A percentile compares a stretch with the other conserved stretches of the same genome.
Conservation (phyloP, 352 stramenopile genomes). For the Pythium dissimile region DNA sequence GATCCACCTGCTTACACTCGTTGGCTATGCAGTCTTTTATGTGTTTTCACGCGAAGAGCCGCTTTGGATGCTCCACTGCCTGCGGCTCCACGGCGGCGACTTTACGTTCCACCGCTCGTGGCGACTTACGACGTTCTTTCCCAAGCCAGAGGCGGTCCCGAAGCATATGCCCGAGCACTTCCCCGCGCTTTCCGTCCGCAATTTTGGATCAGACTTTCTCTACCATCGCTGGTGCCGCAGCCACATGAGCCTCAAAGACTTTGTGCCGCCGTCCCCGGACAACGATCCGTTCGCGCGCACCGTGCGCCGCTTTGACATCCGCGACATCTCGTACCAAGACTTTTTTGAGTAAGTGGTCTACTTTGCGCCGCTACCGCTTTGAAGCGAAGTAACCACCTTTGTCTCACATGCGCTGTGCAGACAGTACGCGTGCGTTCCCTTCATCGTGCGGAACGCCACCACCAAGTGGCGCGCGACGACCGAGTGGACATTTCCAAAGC, state of each 20-base stretch:
- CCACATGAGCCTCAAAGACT: conserved; percentile 71
- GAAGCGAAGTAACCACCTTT: too few relatives aligned
- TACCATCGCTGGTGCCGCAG: conserved; percentile 83
- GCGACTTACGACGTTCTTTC: conserved; percentile 81
- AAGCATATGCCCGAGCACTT: conserved; percentile 14
- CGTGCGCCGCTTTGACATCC: conserved; percentile 51
- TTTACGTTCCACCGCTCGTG: conserved; percentile 66
- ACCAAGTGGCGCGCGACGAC: conserved; percentile 65
- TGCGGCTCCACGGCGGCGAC: conserved; percentile 61
- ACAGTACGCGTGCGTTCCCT: conserved; percentile 64
- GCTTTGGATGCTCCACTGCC: conserved; percentile 80
- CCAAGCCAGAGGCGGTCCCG: conserved; percentile 27
- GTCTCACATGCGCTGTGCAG: conserved; percentile 21
- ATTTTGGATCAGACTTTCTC: conserved; percentile 79
- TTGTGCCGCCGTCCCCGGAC: conserved; percentile 36
- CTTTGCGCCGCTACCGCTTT: too few relatives aligned
- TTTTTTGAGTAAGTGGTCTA: conserved; percentile 63
- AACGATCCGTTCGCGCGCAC: conserved; percentile 43
- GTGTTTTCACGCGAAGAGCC: conserved; percentile 77
- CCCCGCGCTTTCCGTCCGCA: conserved; percentile 27
- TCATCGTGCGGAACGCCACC: conserved; percentile 73
- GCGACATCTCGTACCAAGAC: conserved; percentile 54
- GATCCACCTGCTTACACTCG: background rate
- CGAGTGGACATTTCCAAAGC: conserved; percentile 72
- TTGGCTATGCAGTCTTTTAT: conserved; percentile 55